Percentiles rank a stretch among this genome's conserved stretches.
These are phyloP conservation scores for Talaromyces sp. DNA, from an alignment of 2,329 filamentous ascomycete species.

Conservation along the genomic window DNA sequence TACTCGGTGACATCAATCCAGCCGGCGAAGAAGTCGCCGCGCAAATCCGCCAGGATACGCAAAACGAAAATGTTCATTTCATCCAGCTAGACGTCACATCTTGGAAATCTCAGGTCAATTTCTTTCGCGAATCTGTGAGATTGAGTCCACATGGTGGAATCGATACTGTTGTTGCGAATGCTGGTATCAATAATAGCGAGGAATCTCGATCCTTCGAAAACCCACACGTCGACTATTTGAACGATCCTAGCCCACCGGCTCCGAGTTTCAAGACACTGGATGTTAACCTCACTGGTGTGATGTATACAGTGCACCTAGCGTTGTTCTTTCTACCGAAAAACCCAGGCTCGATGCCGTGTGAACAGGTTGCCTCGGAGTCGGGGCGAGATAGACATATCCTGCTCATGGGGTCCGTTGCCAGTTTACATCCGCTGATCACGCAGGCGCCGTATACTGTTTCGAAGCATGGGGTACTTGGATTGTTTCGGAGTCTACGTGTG, in stretches of 20 bases:
- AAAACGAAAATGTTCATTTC: constrained; percentile 57
- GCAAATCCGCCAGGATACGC: constrained; percentile 53
- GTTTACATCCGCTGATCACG: constrained; percentile 38
- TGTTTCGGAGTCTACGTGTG: constrained; percentile 56
- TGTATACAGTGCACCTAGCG: constrained; percentile 62
- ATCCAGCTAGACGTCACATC: constrained; percentile 52
- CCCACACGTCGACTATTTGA: constrained; percentile 30
- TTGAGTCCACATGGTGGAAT: constrained; percentile 53
- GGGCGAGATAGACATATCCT: constrained; percentile 56
- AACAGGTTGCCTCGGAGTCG: constrained; percentile 25
- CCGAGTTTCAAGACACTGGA: constrained; percentile 53
- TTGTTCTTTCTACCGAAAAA: constrained; percentile 55
- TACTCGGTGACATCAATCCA: constrained; percentile 60
- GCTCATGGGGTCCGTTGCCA: constrained; percentile 59
- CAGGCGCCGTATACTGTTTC: constrained; percentile 54
- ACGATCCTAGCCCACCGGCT: constrained; percentile 39
- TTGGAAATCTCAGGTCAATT: constrained; percentile 58
- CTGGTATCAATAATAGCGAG: constrained; percentile 51
- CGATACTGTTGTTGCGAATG: constrained; percentile 62
- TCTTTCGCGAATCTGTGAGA: constrained; percentile 56
- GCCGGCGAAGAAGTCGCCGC: constrained; percentile 53
- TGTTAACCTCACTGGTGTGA: constrained; percentile 59
- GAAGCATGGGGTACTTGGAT: constrained; percentile 62
- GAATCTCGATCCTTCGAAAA: constrained; percentile 42
- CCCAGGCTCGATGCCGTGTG: constrained; percentile 37